Base-by-base conservation (phyloP, 202 grass and related monocot genomes). In the Zizania palustris region DNA sequence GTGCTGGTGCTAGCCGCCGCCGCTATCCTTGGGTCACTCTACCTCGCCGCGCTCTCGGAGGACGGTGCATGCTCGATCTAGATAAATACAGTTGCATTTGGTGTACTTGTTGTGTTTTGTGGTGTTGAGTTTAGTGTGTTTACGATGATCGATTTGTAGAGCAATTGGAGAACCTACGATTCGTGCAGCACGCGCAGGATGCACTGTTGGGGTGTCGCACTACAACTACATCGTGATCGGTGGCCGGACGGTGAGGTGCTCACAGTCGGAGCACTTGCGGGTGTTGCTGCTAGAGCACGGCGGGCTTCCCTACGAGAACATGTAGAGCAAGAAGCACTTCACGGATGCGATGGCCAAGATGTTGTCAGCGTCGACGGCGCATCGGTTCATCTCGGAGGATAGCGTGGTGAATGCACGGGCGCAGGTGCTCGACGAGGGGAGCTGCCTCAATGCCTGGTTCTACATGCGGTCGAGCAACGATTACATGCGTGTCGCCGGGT, bases 201-300 rank as follows among this genome's bases (percentile, higher is more conserved):
- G 87, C 93, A 44, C 78, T 86, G 3, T 53, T 56, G 22, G 78
- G 22, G 78, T 89, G 80, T 90, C 89, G 35, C 72, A 75, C 50
- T 96, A 88, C 81, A 91, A 96, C 71, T 96, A 92, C 87, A 96
- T 96, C 65, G 72, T 96, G 8, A 74, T 96, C 21, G 93, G 93
- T 80, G 93, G 93, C 39, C 89, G 89, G 70, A 96, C 93, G 57
- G 72, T 89, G 11, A 87, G 90, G 1, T 92, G 93, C 63, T 87
- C 93, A 45, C 89, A 92, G 33, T 96, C 93, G 63, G 78, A 86
- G 77, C 81, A 86, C 45, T 84, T 76, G n/a, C 88, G 90, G 22
- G 93, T 96, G 65, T 78, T 92, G 10, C 65, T 96, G 36, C 84
- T 96, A 18, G 93, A 96, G 68, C 87, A 89, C 49, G 93, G 90